phyloP scores from a whole-genome alignment of 192 early-diverging fungal genomes.

The Phlyctochytrium planicorne region DNA sequence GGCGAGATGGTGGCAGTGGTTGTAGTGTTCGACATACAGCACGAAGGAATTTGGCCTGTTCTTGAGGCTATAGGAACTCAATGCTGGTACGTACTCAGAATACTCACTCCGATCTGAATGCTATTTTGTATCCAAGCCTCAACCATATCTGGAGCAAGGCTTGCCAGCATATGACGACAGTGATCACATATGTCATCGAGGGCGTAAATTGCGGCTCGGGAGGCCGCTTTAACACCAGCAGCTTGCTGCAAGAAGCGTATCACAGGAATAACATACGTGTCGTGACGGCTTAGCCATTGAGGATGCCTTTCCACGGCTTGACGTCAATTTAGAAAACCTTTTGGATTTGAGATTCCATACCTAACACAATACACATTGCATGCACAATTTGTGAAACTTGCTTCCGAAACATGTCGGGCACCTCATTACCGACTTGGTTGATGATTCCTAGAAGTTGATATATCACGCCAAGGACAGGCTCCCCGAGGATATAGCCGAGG shows the following conservation, averaged over 20 bases:
- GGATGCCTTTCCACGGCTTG: constrained; percentile 22
- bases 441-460: too few species aligned
- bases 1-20: neutral
- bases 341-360: neutral
- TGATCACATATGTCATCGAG: neutral
- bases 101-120: neutral
- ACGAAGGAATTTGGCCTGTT: neutral
- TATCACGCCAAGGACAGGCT: constrained; percentile 23
- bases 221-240: neutral
- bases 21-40: neutral
- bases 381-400: constrained; percentile 12
- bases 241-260: constrained; percentile 27
- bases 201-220: neutral
- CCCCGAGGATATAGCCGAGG: constrained; percentile 27
- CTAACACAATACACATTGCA: constrained; percentile 22
- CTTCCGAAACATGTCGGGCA: constrained; percentile 5
- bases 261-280: constrained; percentile 15
- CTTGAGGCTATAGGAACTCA: constrained; percentile 3
- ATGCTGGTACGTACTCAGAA: too few species aligned
- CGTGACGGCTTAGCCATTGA: constrained; percentile 27
- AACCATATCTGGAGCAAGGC: neutral
- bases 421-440: too few species aligned
- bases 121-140: neutral
- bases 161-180: neutral
- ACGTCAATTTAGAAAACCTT: neutral